phyloP scores from a whole-genome alignment of 176 grass and related monocot genomes.

The Carex littledalei region DNA sequence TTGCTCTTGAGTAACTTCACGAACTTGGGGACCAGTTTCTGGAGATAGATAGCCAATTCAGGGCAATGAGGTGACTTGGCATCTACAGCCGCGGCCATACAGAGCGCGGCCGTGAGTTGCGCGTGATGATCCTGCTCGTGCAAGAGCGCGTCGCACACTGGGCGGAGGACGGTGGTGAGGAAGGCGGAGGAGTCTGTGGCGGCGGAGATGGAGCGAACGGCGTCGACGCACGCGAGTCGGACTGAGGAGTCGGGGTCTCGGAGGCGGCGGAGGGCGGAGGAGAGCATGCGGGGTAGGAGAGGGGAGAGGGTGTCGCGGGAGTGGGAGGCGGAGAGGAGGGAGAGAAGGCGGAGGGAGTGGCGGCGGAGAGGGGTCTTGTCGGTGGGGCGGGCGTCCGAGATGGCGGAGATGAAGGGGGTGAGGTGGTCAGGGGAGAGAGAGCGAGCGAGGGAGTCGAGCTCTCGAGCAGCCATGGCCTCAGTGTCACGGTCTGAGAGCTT shows the following conservation, averaged over 20 bases:
- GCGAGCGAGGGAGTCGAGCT: slow-evolving; percentile 74
- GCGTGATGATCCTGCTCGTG: slow-evolving; percentile 95
- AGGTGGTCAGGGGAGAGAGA: slow-evolving; percentile 56
- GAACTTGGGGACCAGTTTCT: slow-evolving; percentile 60
- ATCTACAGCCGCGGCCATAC: slow-evolving; percentile 50
- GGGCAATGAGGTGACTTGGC: slow-evolving; percentile 27
- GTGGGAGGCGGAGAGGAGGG: slow-evolving; percentile 50
- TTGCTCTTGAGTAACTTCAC: slow-evolving; percentile 81
- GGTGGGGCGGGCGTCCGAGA: slow-evolving; percentile 68
- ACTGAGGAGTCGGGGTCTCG: slow-evolving; percentile 92
- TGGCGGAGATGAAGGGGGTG: slow-evolving; percentile 49
- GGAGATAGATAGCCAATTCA: slow-evolving; percentile 69
- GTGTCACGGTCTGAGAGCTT: slow-evolving; percentile 86
- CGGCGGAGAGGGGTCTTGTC: slow-evolving; percentile 75
- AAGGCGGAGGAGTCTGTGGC: slow-evolving; percentile 20
- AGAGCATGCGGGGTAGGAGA: slow-evolving; percentile 59
- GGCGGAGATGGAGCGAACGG: slow-evolving; percentile 48
- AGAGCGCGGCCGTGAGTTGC: slow-evolving; percentile 66
- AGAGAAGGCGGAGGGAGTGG: slow-evolving; percentile 78
- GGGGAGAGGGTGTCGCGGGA: slow-evolving; percentile 50
- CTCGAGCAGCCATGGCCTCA: slow-evolving; percentile 82
- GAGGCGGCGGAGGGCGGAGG: slow-evolving; percentile 66
- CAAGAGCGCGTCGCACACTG: slow-evolving; percentile 53
- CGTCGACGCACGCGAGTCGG: slow-evolving; percentile 72
- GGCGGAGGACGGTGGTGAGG: slow-evolving; percentile 24